Base-by-base conservation (phyloP, 768 basidiomycete species). In the Naganishia vishniacii region DNA sequence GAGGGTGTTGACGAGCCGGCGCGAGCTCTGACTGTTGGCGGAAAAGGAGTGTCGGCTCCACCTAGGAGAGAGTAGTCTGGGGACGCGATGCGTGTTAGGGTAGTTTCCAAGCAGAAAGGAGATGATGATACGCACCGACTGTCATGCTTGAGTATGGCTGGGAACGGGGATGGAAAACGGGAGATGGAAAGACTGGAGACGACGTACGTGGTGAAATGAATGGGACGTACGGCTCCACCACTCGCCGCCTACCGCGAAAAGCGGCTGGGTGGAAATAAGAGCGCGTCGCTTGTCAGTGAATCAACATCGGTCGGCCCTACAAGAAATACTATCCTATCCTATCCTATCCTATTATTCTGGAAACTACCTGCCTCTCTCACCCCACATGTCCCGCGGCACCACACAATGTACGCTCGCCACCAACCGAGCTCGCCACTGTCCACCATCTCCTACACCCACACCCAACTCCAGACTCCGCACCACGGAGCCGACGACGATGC, bases 31-130 rank as follows among this genome's bases (percentile, higher is more conserved):
- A 82, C 78, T 59, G 59, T 65, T 48, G 64, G 76, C 68, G 64
- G 75, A 34, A 58, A 84, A 79, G 88, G 78, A 1, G 86, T 85
- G 69, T 93, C 90, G 11, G 90, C 90, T 6, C 90, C 90, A 48
- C 90, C 90, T 44, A 67, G 71, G 32, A 75, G 67, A 0, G 73
- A 75, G 63, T 70, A 70, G 65, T 75, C 73, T 61, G 49, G 15
- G 23, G 58, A 32, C 29, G 4, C 29, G 1, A 13, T 26, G 31
- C 7, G 20, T 4, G 25, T 15, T 20, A n/a, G 16, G 47, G 26
- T 48, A 7, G 13, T 6, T 8, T 46, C 15, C 45, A n/a, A n/a
- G n/a, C n/a, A n/a, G n/a, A n/a, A n/a, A n/a, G n/a, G n/a, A n/a
- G n/a, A n/a, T n/a, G n/a, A n/a, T n/a, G n/a, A n/a, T n/a, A 56